phyloP scores from a whole-genome alignment of 1,284 basidiomycete genomes.

The Ceratobasidium sp. region DNA sequence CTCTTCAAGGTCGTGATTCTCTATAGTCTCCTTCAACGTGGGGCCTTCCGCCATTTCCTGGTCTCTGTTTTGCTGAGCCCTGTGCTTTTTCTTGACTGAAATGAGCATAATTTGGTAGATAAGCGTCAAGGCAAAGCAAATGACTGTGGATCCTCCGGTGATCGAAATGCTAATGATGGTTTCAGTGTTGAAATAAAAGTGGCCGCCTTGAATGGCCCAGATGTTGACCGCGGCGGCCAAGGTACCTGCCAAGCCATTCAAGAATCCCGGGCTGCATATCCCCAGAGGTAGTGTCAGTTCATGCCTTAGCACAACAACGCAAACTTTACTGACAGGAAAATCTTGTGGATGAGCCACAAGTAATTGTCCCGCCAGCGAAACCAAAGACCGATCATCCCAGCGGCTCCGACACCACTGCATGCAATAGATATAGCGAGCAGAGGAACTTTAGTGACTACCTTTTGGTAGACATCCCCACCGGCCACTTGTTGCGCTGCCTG shows the following conservation, averaged over 20 bases:
- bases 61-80: too few species aligned
- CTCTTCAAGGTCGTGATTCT: not conserved
- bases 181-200: slow-evolving; percentile 10
- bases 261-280: slow-evolving; percentile 1
- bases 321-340: slow-evolving; percentile 1
- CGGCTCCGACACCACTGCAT: slow-evolving; percentile 19
- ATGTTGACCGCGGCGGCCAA: slow-evolving; percentile 14
- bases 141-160: slow-evolving; percentile 1
- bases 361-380: slow-evolving; percentile 16
- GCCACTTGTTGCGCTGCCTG: not conserved
- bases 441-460: slow-evolving; percentile 13
- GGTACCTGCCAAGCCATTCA: slow-evolving; percentile 27
- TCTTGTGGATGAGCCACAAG: slow-evolving; percentile 29
- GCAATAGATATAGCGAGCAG: slow-evolving; percentile 1
- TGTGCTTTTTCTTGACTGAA: slow-evolving; percentile 8
- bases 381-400: slow-evolving; percentile 22
- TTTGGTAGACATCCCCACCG: not conserved
- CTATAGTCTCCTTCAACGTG: not conserved
- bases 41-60: not conserved
- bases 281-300: not conserved
- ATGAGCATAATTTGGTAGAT: slow-evolving; percentile 8
- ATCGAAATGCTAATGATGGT: slow-evolving; percentile 18
- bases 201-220: slow-evolving; percentile 30
- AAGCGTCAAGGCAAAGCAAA: slow-evolving; percentile 3
- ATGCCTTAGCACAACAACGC: not conserved